Evolutionary conservation across 345 rosid genomes (phyloP).

Genomic region (Luvunga scandens): DNA sequence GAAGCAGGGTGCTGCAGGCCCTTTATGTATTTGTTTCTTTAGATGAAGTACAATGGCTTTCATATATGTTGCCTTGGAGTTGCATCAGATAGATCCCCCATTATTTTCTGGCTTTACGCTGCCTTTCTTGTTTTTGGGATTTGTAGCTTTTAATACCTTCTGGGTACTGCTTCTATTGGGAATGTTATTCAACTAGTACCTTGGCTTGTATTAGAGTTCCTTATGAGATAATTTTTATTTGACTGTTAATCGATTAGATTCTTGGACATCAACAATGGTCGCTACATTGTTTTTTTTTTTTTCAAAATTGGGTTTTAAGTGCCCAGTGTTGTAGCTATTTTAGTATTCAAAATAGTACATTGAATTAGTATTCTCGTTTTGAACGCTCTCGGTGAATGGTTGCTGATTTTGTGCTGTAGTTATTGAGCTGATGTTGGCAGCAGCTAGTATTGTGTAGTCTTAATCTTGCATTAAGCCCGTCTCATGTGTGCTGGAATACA

Average conservation of each 20-base stretch:
- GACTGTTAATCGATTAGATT: not conserved
- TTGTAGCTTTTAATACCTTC: not conserved
- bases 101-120: not conserved
- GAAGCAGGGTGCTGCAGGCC: not conserved
- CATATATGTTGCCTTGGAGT: not conserved
- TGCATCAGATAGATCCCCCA: not conserved
- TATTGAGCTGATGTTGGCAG: too few species aligned
- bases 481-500: too few species aligned
- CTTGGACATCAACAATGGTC: not conserved
- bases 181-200: not conserved
- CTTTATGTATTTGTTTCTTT: constrained; percentile 4
- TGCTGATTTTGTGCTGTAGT: not conserved
- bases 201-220: not conserved
- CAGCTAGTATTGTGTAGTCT: too few species aligned
- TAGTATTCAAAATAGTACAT: not conserved
- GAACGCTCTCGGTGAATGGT: not conserved
- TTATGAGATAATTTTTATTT: not conserved
- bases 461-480: too few species aligned
- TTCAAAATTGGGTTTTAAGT: too few species aligned
- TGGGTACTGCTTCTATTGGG: not conserved
- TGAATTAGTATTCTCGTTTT: not conserved
- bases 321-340: too few species aligned
- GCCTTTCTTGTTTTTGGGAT: not conserved
- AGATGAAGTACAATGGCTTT: not conserved
- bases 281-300: too few species aligned